Evolutionary conservation across 805 yeast genomes (phyloP).

Genomic region (Candida palmyrensis): DNA sequence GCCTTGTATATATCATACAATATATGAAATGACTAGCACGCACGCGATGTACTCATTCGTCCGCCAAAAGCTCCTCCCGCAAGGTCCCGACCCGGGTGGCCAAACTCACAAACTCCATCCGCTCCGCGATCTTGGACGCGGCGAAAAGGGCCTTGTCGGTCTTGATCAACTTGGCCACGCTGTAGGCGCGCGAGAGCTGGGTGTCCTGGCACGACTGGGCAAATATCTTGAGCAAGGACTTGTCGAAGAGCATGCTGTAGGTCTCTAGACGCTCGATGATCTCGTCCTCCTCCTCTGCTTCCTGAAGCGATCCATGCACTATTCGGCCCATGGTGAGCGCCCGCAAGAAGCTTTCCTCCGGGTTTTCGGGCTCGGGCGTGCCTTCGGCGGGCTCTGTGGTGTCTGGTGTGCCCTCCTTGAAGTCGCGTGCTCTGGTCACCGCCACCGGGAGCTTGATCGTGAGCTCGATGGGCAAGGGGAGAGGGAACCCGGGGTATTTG

Average conservation of each 20-base stretch:
- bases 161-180: conserved; percentile 62
- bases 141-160: conserved; percentile 79
- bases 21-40: neutral
- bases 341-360: conserved; percentile 63
- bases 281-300: conserved; percentile 25
- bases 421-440: conserved; percentile 15
- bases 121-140: conserved; percentile 77
- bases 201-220: conserved; percentile 69
- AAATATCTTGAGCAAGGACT: conserved; percentile 69
- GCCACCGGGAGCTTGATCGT: conserved; percentile 63
- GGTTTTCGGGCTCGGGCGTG: conserved; percentile 21
- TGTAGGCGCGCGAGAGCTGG: conserved; percentile 60
- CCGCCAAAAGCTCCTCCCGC: conserved; percentile 26
- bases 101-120: conserved; percentile 39
- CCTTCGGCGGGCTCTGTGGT: conserved; percentile 7
- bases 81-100: conserved; percentile 33
- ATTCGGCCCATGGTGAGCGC: conserved; percentile 58
- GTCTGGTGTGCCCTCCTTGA: conserved; percentile 21
- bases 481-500: conserved; percentile 74
- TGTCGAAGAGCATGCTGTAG: conserved; percentile 62
- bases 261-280: conserved; percentile 46
- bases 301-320: conserved; percentile 47
- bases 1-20: conserved; percentile 1
- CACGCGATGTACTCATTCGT: neutral
- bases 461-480: conserved; percentile 79